Evolutionary conservation across 2,329 filamentous ascomycete genomes (phyloP).

Genomic region (Cyanodermella asteris): DNA sequence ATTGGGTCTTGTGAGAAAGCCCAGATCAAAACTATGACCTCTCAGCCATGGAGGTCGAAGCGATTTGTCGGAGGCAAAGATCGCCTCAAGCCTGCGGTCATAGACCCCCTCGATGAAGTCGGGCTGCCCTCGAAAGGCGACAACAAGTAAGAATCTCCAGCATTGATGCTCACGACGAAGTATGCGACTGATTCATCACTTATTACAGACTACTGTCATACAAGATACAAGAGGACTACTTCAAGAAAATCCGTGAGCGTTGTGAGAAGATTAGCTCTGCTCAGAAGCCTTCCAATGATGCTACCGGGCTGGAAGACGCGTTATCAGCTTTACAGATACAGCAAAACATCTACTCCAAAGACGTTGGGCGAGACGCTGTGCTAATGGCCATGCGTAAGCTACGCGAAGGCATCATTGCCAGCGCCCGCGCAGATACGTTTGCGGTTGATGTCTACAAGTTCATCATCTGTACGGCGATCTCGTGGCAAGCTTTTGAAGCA

Average conservation of each 20-base stretch:
- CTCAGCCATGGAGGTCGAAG: no score
- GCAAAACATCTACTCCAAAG: conserved; percentile 4
- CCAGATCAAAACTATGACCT: no score
- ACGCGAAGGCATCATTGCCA: conserved; percentile 68
- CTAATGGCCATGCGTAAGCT: conserved; percentile 76
- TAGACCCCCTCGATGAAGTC: conserved; percentile 59
- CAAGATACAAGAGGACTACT: conserved; percentile 67
- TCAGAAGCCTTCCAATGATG: conserved; percentile 42
- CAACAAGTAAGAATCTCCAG: conserved; percentile 41
- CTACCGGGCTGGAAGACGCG: conserved; percentile 50
- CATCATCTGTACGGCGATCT: conserved; percentile 63
- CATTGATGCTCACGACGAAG: conserved; percentile 3
- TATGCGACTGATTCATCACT: conserved; percentile 1
- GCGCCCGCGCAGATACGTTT: conserved; percentile 55
- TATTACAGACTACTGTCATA: conserved; percentile 41
- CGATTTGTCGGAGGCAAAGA: conserved; percentile 28
- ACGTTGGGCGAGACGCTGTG: conserved; percentile 26
- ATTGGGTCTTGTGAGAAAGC: no score
- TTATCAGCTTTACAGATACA: conserved; percentile 42
- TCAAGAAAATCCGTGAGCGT: conserved; percentile 64
- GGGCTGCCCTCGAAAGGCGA: conserved; percentile 85
- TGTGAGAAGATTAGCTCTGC: conserved; percentile 78
- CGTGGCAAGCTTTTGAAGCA: conserved; percentile 62
- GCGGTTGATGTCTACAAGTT: conserved; percentile 81
- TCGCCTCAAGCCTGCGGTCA: conserved; percentile 48